Base-by-base conservation (phyloP, 805 yeast species). In the Teunomyces atbi region DNA sequence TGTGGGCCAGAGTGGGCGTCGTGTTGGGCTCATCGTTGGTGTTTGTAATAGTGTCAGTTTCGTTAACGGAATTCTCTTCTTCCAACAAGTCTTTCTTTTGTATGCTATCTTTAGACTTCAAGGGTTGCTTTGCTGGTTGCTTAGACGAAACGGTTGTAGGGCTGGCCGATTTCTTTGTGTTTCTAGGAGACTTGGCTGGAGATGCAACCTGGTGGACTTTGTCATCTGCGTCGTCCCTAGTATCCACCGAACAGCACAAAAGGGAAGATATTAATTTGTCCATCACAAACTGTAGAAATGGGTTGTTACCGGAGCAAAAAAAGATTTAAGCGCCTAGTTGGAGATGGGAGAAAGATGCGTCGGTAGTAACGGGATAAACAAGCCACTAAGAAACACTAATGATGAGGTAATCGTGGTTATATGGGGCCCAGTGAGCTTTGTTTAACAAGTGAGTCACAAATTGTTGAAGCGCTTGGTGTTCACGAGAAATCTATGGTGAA, bases 1-100 rank as follows among this genome's bases (percentile, higher is more conserved):
- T 15, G n/a, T 28, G 34, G 11, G 44, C 34, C 35, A 30, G 36
- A 13, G 28, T 21, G 6, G 63, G 59, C 7, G 59, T 57, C 23
- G 54, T 48, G 40, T 53, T 54, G 27, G 56, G 41, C 21, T 61
- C 67, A 12, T 65, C 70, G 49, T 60, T 59, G 34, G 69, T 66
- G 53, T 68, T 67, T 23, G 73, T 67, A 33, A 70, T 67, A 13
- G 76, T 71, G 47, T 69, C 77, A 13, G 74, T 66, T 46, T 71
- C 75, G 49, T 68, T 66, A 16, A 65, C 56, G 4, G 74, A 67
- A 45, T 67, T 58, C 38, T 69, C 75, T 37, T 64, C 73, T 39
- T 68, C 75, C 36, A 62, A 41, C 42, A 60, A 52, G 29, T 66
- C 66, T 36, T 61, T 62, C 42, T 60, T 65, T 21, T 37, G 39